phyloP scores from a whole-genome alignment of 2,329 filamentous ascomycete species.

The Talaromyces sp. region DNA sequence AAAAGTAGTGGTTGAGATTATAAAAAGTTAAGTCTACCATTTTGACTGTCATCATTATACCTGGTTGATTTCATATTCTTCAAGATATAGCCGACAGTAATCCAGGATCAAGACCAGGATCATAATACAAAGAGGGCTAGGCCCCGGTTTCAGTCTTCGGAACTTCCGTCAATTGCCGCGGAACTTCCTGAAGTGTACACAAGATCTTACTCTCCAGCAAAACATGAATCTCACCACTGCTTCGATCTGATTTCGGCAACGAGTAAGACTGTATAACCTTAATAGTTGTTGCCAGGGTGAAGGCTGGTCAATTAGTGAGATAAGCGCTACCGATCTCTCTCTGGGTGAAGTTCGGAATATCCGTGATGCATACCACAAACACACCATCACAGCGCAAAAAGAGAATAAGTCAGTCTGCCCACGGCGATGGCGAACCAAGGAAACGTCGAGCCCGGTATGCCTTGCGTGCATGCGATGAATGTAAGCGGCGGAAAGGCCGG shows the following conservation, averaged over 20 bases:
- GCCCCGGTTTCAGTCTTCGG: neutral
- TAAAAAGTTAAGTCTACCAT: too few species aligned
- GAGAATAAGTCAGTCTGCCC: neutral
- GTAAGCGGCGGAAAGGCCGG: conserved; percentile 6
- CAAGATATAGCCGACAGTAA: too few species aligned
- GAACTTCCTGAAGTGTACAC: neutral
- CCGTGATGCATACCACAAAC: neutral
- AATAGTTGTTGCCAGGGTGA: neutral
- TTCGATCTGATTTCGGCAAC: neutral
- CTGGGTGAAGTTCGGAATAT: neutral
- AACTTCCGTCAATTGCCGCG: neutral
- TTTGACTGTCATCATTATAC: too few species aligned
- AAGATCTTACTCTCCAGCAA: neutral
- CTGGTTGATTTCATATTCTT: too few species aligned
- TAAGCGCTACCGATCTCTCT: neutral
- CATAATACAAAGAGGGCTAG: too few species aligned
- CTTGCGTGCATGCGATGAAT: neutral
- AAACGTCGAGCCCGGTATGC: conserved; percentile 1
- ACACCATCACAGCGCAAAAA: neutral
- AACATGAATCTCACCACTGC: neutral
- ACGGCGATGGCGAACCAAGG: neutral
- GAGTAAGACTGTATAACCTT: neutral
- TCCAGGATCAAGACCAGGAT: too few species aligned
- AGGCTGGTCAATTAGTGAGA: neutral
- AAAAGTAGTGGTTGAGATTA: too few species aligned